These are phyloP conservation scores for Calonectria honghensis DNA, from an alignment of 2,329 filamentous ascomycete species.

Conservation along the genomic window DNA sequence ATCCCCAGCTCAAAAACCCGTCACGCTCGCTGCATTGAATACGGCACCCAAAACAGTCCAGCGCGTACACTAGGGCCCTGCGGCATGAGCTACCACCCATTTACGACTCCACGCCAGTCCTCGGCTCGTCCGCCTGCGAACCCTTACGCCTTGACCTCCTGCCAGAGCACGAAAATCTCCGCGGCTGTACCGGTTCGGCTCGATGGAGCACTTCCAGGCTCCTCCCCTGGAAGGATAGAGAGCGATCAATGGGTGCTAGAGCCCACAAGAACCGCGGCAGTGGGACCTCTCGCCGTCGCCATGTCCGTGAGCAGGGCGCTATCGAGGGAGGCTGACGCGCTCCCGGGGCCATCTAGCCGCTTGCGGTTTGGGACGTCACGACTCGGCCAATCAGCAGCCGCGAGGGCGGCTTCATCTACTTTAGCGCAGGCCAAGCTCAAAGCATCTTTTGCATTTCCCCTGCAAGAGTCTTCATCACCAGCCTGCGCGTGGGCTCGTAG, in stretches of 20 bases:
- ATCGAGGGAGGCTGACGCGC: constrained; percentile 13
- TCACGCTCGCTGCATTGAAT: not conserved
- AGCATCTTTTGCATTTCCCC: not conserved
- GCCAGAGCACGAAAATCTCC: constrained; percentile 16
- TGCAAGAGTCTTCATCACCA: not conserved
- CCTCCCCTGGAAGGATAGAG: too few relatives aligned
- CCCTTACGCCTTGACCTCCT: constrained; percentile 4
- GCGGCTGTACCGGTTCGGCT: constrained; percentile 13
- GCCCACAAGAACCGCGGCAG: not conserved
- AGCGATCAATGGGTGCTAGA: not conserved
- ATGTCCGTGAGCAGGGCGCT: constrained; percentile 1
- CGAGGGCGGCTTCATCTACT: not conserved
- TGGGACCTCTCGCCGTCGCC: not conserved
- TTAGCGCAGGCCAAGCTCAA: constrained; percentile 3
- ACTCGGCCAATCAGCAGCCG: not conserved
- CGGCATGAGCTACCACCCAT: not conserved
- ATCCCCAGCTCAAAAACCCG: not conserved
- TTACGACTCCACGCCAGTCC: not conserved
- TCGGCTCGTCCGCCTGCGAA: not conserved
- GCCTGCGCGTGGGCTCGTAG: too few relatives aligned
- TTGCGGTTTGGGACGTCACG: not conserved
- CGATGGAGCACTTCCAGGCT: not conserved
- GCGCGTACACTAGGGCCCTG: not conserved
- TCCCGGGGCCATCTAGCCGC: not conserved
- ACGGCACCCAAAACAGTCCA: not conserved